phyloP scores from a whole-genome alignment of 2,329 filamentous ascomycete species.

The Neonectria magnoliae region DNA sequence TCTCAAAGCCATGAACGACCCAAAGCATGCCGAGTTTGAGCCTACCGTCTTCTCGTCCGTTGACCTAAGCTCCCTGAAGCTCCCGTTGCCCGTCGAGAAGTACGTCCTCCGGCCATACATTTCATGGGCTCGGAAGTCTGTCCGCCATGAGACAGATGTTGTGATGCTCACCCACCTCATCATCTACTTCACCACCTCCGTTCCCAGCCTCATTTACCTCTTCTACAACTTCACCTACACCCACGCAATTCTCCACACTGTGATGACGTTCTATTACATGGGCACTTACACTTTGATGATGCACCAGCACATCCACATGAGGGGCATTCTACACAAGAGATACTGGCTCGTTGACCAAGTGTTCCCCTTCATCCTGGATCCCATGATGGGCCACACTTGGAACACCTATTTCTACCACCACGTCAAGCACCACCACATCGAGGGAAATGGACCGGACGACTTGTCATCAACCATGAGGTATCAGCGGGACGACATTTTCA shows the following conservation, averaged over 20 bases:
- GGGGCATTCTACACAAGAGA: slow-evolving; percentile 70
- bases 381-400: slow-evolving; percentile 85
- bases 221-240: slow-evolving; percentile 73
- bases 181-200: slow-evolving; percentile 74
- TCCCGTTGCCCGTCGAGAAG: slow-evolving; percentile 54
- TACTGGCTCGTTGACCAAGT: slow-evolving; percentile 66
- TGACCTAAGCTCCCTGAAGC: slow-evolving; percentile 51
- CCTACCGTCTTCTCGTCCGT: slow-evolving; percentile 56
- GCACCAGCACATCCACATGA: slow-evolving; percentile 85
- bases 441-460: slow-evolving; percentile 81
- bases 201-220: slow-evolving; percentile 74
- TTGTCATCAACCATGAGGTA: slow-evolving; percentile 80
- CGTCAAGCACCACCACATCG: slow-evolving; percentile 86
- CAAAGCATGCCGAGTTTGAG: slow-evolving; percentile 53
- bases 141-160: slow-evolving; percentile 76
- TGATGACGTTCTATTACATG: slow-evolving; percentile 74
- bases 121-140: slow-evolving; percentile 62
- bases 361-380: slow-evolving; percentile 80
- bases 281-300: slow-evolving; percentile 83
- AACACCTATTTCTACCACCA: slow-evolving; percentile 88
- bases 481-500: slow-evolving; percentile 72
- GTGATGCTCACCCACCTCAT: slow-evolving; percentile 82
- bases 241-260: slow-evolving; percentile 72
- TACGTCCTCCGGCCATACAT: slow-evolving; percentile 70
- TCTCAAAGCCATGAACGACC: slow-evolving; percentile 56